Evolutionary conservation across 371 early-diverging fungal genomes (phyloP), one percentile per base, ranked within the genome.

Genomic region (Mortierella polycephala): DNA sequence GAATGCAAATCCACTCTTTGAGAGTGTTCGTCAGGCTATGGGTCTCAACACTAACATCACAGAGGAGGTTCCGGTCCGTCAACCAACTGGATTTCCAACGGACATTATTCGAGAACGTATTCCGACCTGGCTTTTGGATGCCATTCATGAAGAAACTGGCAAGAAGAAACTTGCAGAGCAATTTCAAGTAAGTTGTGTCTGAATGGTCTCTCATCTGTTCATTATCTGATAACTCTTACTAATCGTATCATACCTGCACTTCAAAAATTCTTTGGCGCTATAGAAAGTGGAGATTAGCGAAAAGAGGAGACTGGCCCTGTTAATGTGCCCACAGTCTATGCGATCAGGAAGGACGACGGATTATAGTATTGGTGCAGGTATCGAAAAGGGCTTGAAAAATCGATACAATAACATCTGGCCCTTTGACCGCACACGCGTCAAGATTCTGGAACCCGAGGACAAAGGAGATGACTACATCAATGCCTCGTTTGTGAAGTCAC

Each of bases 331-430:
- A 50, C 89, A 83, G 70, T 82, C 84, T 21, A 87, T 82, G 54
- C 75, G 82, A 13, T 69, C 81, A 16, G 65, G 68, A 23, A 57
- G 59, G 42, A 83, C 84, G 16, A 81, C 75, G 61, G 87, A 86
- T 14, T 85, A 85, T 60, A 89, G 90, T 71, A 89, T 91, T 53
- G 85, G 90, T 37, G 87, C 88, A 13, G 89, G 87, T 16, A 82
- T 90, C 49, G 92, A 91, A 76, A 87, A 87, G 80, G 91, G 90
- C 11, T 81, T 86, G 21, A 81, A 87, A 71, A 92, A 93, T 74
- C 83, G 95, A 37, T 96, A 96, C 81, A 86, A 85, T 58, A 93
- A 95, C 71, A 90, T 94, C 40, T 88, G 94, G 86, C 90, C 93
- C 5, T 94, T 85, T 72, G 88, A 91, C 69, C 84, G 86, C 67